Evolutionary conservation across 2,329 filamentous ascomycete species (phyloP).

Genomic region (Fusarium bulbicola): DNA sequence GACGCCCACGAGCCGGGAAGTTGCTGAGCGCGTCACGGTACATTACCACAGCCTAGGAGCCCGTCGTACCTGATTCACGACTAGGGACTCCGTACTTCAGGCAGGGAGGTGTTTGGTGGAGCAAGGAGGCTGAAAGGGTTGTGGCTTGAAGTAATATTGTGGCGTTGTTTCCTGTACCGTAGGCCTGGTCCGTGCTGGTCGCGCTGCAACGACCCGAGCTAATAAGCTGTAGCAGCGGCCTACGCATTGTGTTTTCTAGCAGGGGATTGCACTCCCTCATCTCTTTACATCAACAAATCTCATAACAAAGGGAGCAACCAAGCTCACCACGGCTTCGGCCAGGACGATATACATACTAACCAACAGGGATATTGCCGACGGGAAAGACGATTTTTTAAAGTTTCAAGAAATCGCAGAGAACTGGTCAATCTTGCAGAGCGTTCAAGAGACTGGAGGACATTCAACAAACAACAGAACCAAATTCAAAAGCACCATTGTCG

Average conservation of each 20-base stretch:
- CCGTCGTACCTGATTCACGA: conserved; percentile 21
- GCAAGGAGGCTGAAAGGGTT: not conserved
- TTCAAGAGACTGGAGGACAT: not conserved
- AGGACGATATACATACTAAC: conserved; percentile 45
- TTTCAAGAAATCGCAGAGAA: not conserved
- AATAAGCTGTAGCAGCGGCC: conserved; percentile 19
- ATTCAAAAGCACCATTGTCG: not conserved
- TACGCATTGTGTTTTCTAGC: conserved; percentile 38
- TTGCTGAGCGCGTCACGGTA: conserved; percentile 41
- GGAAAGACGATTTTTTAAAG: not conserved
- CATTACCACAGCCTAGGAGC: conserved; percentile 20
- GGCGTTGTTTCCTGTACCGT: not conserved
- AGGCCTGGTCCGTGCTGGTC: conserved; percentile 31
- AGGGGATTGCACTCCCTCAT: conserved; percentile 30
- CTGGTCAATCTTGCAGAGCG: not conserved
- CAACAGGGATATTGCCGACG: conserved; percentile 15
- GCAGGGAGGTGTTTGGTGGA: conserved; percentile 11
- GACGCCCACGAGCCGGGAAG: conserved; percentile 35
- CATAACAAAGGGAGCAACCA: conserved; percentile 42
- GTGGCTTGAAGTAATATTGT: conserved; percentile 28
- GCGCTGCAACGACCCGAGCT: conserved; percentile 35
- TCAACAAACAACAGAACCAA: conserved; percentile 2
- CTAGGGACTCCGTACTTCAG: not conserved
- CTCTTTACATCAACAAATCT: conserved; percentile 47
- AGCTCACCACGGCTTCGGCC: conserved; percentile 47